These are phyloP conservation scores for Oryza punctata DNA, from an alignment of 176 grass and related monocot genomes.

Conservation along the genomic window DNA sequence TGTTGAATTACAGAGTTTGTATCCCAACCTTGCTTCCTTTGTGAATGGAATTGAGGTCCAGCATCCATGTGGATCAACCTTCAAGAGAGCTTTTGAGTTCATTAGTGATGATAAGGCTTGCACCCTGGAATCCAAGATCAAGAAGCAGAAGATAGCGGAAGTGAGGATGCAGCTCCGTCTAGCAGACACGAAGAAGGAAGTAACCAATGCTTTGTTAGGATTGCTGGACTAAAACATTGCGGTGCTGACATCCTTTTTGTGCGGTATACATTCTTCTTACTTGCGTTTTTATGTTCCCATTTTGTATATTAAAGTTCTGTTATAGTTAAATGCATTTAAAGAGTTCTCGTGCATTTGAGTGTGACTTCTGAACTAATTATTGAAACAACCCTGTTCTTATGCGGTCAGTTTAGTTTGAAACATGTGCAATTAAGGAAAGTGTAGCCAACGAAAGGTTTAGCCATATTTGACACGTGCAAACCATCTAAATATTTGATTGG, in stretches of 20 bases:
- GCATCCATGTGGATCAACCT: conserved; percentile 36
- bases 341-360: not conserved
- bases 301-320: conserved; percentile 13
- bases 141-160: conserved; percentile 15
- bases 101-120: conserved; percentile 47
- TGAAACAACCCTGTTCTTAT: not conserved
- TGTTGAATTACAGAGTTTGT: conserved; percentile 34
- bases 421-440: conserved; percentile 7
- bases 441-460: not conserved
- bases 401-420: not conserved
- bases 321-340: conserved; percentile 3
- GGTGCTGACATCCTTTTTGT: not conserved
- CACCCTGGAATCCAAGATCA: conserved; percentile 35
- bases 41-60: conserved; percentile 33
- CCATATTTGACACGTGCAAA: not conserved
- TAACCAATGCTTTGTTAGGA: conserved; percentile 16
- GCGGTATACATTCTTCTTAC: conserved; percentile 37
- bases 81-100: conserved; percentile 48
- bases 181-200: conserved; percentile 20
- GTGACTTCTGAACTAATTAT: not conserved
- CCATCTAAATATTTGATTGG: conserved; percentile 9
- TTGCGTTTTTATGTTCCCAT: not conserved
- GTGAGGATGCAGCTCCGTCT: not conserved
- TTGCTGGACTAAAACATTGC: conserved; percentile 1
- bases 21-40: conserved; percentile 40